Conservation (phyloP, 306 rosid genomes). For the Lagenaria siceraria region DNA sequence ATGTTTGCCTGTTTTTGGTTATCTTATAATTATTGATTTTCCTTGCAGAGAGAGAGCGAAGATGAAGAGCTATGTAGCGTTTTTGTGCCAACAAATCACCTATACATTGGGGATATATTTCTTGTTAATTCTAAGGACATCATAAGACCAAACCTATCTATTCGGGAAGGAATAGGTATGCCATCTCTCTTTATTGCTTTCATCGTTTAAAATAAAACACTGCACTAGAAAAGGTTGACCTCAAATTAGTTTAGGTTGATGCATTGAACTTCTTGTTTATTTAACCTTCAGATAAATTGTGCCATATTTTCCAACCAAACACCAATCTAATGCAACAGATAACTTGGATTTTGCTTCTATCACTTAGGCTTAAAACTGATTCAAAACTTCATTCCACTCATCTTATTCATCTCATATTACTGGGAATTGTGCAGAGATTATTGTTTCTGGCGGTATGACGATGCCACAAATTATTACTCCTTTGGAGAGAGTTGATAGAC, state of each 20-base stretch:
- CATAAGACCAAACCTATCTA: constrained; percentile 78
- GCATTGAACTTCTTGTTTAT: background rate
- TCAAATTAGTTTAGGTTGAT: background rate
- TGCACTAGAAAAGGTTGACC: background rate
- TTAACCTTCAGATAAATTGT: background rate
- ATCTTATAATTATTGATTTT: constrained; percentile 5
- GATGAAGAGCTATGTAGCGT: constrained; percentile 90
- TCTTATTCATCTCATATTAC: background rate
- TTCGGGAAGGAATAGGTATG: constrained; percentile 88
- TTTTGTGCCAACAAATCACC: constrained; percentile 84
- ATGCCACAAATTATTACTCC: constrained; percentile 81
- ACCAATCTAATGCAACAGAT: background rate
- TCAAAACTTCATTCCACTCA: background rate
- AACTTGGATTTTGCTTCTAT: background rate
- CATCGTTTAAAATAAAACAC: background rate
- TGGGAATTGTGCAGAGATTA: constrained; percentile 49
- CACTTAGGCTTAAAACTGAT: background rate
- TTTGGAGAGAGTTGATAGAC: constrained; percentile 33
- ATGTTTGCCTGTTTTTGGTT: background rate
- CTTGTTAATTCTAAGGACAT: constrained; percentile 65
- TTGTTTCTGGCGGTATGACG: constrained; percentile 90
- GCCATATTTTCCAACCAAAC: background rate
- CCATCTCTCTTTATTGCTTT: background rate
- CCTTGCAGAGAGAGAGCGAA: constrained; percentile 52
- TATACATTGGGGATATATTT: constrained; percentile 73